Base-by-base conservation (phyloP, 306 rosid species). In the Pueraria montana region DNA sequence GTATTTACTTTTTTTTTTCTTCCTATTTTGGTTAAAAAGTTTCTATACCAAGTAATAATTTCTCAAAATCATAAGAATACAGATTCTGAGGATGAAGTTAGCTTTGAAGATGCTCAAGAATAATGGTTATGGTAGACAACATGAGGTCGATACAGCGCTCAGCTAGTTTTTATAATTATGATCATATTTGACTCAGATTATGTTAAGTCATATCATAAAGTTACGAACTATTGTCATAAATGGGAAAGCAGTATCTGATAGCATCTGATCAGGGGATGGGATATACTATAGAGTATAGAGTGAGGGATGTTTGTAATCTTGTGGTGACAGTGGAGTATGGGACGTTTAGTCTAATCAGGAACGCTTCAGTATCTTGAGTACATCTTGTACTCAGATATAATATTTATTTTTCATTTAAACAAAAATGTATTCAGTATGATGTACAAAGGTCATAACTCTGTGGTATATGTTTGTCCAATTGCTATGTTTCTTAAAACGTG, bases 381-480 rank as follows among this genome's bases (percentile, higher is more conserved):
- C 71, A 1, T 34, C 26, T 34, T 65, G 48, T 34, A 65, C 46
- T 17, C 46, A 63, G 30, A 63, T 59, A 27, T 12, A 62, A 30
- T 30, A 27, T 13, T 63, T 14, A 6, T 63, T 30, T 63, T 63
- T 17, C 21, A 14, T 14, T 16, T 30, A 16, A 14, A 30, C 11
- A 30, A 2, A 63, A 61, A 16, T 14, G 43, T 26, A 13, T 6
- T 3, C 17, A 12, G 20, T 62, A 6, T 27, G 2, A 58, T 27
- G 69, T 62, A 62, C 69, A 62, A 62, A 65, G 45, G 46, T 65
- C 71, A 65, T 34, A 30, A 32, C 45, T 65, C 16, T 1, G 7
- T 65, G 30, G 69, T 30, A 16, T 62, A 16, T 12, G 11, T 58
- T 34, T 13, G 32, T n/a, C 23, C 45, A 32, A n/a, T 14, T 30